These are phyloP conservation scores for Xylaria flabelliformis DNA, from an alignment of 495 filamentous ascomycete species.

Conservation along the genomic window DNA sequence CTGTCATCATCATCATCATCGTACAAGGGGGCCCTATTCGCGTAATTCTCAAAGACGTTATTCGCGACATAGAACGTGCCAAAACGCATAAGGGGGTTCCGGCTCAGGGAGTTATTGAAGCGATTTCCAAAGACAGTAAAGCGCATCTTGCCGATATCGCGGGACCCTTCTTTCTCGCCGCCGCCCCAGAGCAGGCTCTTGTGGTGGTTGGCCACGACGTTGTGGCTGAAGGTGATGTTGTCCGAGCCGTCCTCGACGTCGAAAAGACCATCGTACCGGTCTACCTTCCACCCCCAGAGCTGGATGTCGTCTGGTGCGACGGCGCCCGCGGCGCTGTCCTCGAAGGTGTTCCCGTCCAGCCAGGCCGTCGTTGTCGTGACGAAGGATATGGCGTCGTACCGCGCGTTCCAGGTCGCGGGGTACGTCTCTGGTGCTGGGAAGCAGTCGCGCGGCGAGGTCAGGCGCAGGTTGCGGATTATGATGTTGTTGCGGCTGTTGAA, in stretches of 20 bases:
- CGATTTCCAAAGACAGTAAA: conserved; percentile 36
- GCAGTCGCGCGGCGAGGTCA: conserved; percentile 31
- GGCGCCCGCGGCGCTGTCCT: conserved; percentile 13
- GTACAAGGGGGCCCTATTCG: neutral
- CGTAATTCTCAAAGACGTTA: conserved; percentile 20
- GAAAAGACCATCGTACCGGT: conserved; percentile 33
- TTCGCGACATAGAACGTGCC: conserved; percentile 31
- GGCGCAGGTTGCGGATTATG: conserved; percentile 29
- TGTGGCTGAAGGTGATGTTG: conserved; percentile 36
- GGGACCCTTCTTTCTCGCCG: conserved; percentile 30
- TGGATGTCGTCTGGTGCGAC: conserved; percentile 14
- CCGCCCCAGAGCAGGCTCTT: conserved; percentile 36
- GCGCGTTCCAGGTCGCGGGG: conserved; percentile 32
- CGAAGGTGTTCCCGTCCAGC: conserved; percentile 32
- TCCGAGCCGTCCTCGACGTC: conserved; percentile 34
- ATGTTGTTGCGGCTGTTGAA: conserved; percentile 31
- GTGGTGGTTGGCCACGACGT: conserved; percentile 34
- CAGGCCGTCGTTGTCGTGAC: conserved; percentile 30
- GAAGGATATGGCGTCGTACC: conserved; percentile 33
- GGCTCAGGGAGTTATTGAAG: conserved; percentile 30
- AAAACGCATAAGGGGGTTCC: conserved; percentile 34
- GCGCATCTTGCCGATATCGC: conserved; percentile 34
- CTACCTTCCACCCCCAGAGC: conserved; percentile 28
- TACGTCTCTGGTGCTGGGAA: conserved; percentile 34
- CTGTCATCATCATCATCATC: neutral